Evolutionary conservation across 1,284 basidiomycete species (phyloP).

Genomic region (Hypsizygus ulmarius): DNA sequence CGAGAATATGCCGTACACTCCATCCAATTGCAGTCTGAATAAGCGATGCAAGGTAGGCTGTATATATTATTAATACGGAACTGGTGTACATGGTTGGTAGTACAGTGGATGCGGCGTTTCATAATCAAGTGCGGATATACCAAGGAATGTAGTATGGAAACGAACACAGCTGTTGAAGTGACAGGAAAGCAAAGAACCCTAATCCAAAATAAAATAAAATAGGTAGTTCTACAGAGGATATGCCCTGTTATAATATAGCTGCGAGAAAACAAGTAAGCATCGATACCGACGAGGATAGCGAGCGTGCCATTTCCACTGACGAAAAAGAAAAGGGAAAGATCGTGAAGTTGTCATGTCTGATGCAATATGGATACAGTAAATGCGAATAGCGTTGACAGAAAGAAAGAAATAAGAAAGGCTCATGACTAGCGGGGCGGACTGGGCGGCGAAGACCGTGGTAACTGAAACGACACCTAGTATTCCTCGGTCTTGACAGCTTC

Average conservation of each 20-base stretch:
- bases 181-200: background rate
- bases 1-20: background rate
- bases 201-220: background rate
- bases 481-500: constrained; percentile 40
- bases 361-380: constrained; percentile 17
- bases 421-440: constrained; percentile 9
- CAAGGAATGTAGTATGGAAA: background rate
- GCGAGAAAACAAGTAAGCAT: background rate
- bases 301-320: background rate
- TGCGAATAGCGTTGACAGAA: background rate
- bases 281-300: constrained; percentile 1
- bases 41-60: background rate
- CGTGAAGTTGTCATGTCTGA: constrained; percentile 2
- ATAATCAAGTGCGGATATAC: background rate
- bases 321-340: constrained; percentile 6
- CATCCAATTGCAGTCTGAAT: background rate
- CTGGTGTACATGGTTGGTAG: too few relatives aligned
- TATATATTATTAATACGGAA: background rate
- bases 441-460: constrained; percentile 17
- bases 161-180: background rate
- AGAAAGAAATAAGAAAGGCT: background rate
- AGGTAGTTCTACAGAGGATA: background rate
- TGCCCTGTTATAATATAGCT: background rate
- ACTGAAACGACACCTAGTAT: constrained; percentile 14
- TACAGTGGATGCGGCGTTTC: too few relatives aligned